A percentile compares a stretch with the other conserved stretches of the same genome.
These are phyloP conservation scores for Cornus kousa DNA, from an alignment of 148 eudicot species.

Conservation along the genomic window DNA sequence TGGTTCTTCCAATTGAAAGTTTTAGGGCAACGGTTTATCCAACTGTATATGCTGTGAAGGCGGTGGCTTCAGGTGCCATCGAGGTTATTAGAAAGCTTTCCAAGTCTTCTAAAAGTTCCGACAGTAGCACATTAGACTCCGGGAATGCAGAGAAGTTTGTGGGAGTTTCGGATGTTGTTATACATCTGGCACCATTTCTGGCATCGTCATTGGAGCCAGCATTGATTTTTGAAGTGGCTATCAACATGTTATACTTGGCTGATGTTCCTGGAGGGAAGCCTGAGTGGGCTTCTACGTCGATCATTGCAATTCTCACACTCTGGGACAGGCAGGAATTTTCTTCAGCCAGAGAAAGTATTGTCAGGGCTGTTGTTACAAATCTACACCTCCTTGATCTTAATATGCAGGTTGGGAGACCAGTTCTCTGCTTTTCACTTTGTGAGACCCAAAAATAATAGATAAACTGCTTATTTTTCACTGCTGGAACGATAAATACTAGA, in stretches of 20 bases:
- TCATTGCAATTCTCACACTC: slow-evolving; percentile 88
- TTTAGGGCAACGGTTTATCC: slow-evolving; percentile 78
- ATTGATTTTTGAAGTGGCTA: slow-evolving; percentile 88
- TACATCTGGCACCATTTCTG: slow-evolving; percentile 84
- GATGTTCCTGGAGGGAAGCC: slow-evolving; percentile 99
- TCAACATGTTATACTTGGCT: slow-evolving; percentile 90
- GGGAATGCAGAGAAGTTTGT: slow-evolving; percentile 85
- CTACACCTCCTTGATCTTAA: slow-evolving; percentile 93
- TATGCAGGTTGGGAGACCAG: slow-evolving; percentile 67
- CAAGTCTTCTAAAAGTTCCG: slow-evolving; percentile 30
- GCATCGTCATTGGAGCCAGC: slow-evolving; percentile 85
- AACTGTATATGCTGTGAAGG: slow-evolving; percentile 82
- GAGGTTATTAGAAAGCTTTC: slow-evolving; percentile 74
- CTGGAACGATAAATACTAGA: not conserved
- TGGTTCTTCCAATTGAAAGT: slow-evolving; percentile 78
- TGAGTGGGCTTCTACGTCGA: slow-evolving; percentile 93
- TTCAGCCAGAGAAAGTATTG: slow-evolving; percentile 93
- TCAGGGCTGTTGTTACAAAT: slow-evolving; percentile 92
- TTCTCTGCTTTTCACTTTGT: not conserved
- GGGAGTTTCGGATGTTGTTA: slow-evolving; percentile 94
- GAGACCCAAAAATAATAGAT: not conserved
- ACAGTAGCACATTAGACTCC: slow-evolving; percentile 25
- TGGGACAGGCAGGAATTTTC: slow-evolving; percentile 99
- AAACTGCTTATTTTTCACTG: not conserved
- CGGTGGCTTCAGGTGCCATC: slow-evolving; percentile 83